These are phyloP conservation scores for Amanita pallidorosea DNA, from an alignment of 768 basidiomycete genomes.

Conservation along the genomic window DNA sequence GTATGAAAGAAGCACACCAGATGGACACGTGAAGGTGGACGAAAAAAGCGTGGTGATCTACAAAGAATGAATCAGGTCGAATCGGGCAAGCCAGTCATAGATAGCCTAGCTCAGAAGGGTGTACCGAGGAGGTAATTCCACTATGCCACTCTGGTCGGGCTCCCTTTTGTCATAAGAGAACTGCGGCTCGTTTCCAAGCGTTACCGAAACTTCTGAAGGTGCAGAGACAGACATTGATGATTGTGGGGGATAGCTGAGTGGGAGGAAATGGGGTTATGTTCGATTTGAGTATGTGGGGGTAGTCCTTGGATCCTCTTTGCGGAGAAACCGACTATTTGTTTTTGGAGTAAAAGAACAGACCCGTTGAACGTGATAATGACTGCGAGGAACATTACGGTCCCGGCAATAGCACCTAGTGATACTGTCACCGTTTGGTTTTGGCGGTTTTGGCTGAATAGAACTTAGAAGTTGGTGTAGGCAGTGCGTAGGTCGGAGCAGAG, in stretches of 20 bases:
- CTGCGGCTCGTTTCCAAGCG: not conserved
- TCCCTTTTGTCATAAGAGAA: conserved; percentile 29
- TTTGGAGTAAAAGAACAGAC: conserved; percentile 34
- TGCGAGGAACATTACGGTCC: conserved; percentile 44
- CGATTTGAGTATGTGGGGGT: conserved; percentile 7
- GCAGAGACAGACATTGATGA: conserved; percentile 5
- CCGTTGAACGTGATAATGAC: conserved; percentile 38
- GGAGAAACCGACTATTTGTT: conserved; percentile 5
- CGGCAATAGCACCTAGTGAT: conserved; percentile 38
- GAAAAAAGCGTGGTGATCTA: not conserved
- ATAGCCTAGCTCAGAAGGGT: conserved; percentile 12
- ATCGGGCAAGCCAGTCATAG: not conserved
- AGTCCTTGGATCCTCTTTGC: not conserved
- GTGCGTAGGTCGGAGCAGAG: conserved; percentile 15
- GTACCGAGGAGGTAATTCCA: conserved; percentile 74
- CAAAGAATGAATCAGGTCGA: not conserved
- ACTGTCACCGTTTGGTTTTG: conserved; percentile 6
- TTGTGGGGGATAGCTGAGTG: conserved; percentile 10
- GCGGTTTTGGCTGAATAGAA: conserved; percentile 11
- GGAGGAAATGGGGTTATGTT: not conserved
- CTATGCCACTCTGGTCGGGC: conserved; percentile 36
- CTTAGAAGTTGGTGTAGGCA: conserved; percentile 9
- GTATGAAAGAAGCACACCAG: not conserved
- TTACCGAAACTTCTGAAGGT: not conserved
- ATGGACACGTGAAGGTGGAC: not conserved